Percentiles rank a stretch among this genome's conserved stretches.
Evolutionary conservation across 495 filamentous ascomycete species (phyloP).

Genomic region (Niebla homalea): DNA sequence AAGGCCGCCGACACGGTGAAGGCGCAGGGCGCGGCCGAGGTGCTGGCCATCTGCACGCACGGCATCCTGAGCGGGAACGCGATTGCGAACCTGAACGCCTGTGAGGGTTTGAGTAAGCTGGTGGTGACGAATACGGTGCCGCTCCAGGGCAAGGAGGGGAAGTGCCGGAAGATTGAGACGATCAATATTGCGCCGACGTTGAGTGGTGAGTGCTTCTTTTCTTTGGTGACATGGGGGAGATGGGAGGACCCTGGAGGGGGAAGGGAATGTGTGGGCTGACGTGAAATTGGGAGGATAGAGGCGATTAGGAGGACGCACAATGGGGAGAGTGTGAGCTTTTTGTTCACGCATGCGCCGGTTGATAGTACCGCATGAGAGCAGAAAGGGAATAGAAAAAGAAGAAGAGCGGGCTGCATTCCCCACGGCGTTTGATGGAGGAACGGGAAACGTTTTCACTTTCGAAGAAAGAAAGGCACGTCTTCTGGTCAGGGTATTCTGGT

Average conservation of each 20-base stretch:
- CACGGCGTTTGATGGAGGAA: too few relatives aligned
- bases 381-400: slow-evolving; percentile 5
- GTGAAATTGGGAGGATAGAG: too few relatives aligned
- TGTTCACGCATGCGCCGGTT: slow-evolving; percentile 80
- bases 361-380: slow-evolving; percentile 15
- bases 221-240: too few relatives aligned
- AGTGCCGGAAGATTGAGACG: slow-evolving; percentile 66
- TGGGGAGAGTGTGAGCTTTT: slow-evolving; percentile 81
- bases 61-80: slow-evolving; percentile 88
- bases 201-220: slow-evolving; percentile 22
- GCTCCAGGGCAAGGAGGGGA: slow-evolving; percentile 65
- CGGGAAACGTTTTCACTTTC: too few relatives aligned
- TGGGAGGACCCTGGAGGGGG: too few relatives aligned
- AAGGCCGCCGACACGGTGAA: slow-evolving; percentile 90
- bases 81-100: slow-evolving; percentile 78
- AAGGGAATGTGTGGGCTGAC: too few relatives aligned
- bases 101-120: slow-evolving; percentile 53
- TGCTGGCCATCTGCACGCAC: slow-evolving; percentile 91
- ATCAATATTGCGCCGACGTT: slow-evolving; percentile 90
- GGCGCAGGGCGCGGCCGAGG: slow-evolving; percentile 73
- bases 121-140: slow-evolving; percentile 98
- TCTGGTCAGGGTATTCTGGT: too few relatives aligned
- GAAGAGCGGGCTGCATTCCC: not conserved
- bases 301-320: slow-evolving; percentile 79
- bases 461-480: too few relatives aligned